phyloP scores from a whole-genome alignment of 257 asterid species.

The Phtheirospermum japonicum region DNA sequence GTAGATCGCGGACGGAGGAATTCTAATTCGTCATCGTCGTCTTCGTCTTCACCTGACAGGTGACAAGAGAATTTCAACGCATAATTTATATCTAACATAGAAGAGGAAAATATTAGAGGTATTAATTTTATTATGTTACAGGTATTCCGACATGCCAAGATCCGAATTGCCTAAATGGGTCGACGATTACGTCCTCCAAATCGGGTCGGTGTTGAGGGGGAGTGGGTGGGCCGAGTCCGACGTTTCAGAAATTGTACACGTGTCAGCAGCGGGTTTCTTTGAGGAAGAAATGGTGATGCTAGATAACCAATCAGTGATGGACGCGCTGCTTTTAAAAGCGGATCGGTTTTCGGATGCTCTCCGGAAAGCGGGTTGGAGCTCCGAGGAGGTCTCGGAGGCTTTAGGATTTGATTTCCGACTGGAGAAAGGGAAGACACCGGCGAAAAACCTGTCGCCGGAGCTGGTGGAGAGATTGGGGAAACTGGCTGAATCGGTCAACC shows the following conservation, averaged over 20 bases:
- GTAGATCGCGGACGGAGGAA: slow-evolving; percentile 68
- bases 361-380: slow-evolving; percentile 93
- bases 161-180: slow-evolving; percentile 83
- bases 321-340: slow-evolving; percentile 78
- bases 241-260: slow-evolving; percentile 72
- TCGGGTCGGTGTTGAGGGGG: slow-evolving; percentile 76
- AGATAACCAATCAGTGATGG: slow-evolving; percentile 78
- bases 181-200: slow-evolving; percentile 61
- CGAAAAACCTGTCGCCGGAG: slow-evolving; percentile 65
- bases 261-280: slow-evolving; percentile 84
- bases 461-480: slow-evolving; percentile 63
- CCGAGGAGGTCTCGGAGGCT: slow-evolving; percentile 89
- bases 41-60: slow-evolving; percentile 73
- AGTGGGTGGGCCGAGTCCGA: slow-evolving; percentile 97
- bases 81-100: too few species aligned
- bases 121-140: background rate
- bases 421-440: slow-evolving; percentile 70
- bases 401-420: slow-evolving; percentile 75
- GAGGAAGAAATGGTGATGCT: slow-evolving; percentile 78
- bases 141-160: slow-evolving; percentile 61
- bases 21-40: slow-evolving; percentile 64
- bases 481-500: slow-evolving; percentile 81
- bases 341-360: slow-evolving; percentile 87
- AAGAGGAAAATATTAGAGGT: too few species aligned
- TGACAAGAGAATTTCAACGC: too few species aligned